Conservation (phyloP, 2,329 filamentous ascomycete species). For the Curvularia sp. region DNA sequence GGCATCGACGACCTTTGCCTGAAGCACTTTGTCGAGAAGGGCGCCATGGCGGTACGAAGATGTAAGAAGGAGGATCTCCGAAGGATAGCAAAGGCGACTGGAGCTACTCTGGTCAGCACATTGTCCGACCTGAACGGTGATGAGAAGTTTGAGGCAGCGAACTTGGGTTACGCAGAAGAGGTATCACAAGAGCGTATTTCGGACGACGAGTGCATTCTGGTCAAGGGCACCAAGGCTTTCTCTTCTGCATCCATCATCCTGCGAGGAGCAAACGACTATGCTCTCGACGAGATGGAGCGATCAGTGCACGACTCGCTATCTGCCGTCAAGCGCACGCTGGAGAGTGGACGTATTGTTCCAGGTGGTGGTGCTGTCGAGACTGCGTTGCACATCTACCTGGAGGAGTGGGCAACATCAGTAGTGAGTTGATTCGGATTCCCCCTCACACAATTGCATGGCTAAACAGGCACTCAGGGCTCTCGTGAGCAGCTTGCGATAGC, state of each 20-base stretch:
- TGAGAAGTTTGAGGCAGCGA: constrained; percentile 91
- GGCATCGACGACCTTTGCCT: constrained; percentile 96
- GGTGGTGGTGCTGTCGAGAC: constrained; percentile 97
- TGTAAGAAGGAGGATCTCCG: constrained; percentile 99
- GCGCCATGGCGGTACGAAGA: constrained; percentile 92
- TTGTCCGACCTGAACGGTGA: constrained; percentile 97
- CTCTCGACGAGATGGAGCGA: constrained; percentile 98
- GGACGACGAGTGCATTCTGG: constrained; percentile 95
- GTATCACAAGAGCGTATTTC: constrained; percentile 98
- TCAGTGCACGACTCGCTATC: constrained; percentile 97
- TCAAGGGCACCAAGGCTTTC: constrained; percentile 94
- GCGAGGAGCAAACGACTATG: constrained; percentile 93
- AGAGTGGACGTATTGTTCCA: constrained; percentile 95
- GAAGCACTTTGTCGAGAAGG: constrained; percentile 92
- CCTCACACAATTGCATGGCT: constrained; percentile 5
- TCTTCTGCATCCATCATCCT: constrained; percentile 96
- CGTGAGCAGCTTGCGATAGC: constrained; percentile 97
- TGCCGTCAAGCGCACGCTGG: constrained; percentile 94
- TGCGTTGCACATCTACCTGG: constrained; percentile 97
- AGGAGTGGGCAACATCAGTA: constrained; percentile 97
- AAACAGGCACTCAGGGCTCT: constrained; percentile 65
- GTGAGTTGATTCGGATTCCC: constrained; percentile 55
- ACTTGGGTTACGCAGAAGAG: constrained; percentile 90
- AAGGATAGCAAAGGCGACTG: constrained; percentile 94
- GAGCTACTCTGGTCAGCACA: constrained; percentile 89